These are phyloP conservation scores for Mycena rebaudengoi DNA, from an alignment of 768 basidiomycete genomes.

Conservation along the genomic window DNA sequence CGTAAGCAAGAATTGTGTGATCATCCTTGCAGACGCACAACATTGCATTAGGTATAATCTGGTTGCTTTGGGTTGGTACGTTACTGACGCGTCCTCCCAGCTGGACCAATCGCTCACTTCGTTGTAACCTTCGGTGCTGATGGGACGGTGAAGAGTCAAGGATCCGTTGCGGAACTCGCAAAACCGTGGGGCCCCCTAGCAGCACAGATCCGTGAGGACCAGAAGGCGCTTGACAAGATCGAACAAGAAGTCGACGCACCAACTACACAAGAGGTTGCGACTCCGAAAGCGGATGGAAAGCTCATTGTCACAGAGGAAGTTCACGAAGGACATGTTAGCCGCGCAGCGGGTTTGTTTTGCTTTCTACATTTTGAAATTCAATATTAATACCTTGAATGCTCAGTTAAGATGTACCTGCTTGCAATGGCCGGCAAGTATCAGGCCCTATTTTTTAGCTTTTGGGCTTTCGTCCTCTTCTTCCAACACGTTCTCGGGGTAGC, in stretches of 20 bases:
- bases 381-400: background rate
- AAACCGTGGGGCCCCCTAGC: constrained; percentile 49
- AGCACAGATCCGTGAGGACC: constrained; percentile 37
- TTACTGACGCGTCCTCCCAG: no score
- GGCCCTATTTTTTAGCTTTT: no score
- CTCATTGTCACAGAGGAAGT: constrained; percentile 72
- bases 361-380: background rate
- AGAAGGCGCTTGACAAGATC: constrained; percentile 33
- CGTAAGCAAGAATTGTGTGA: background rate
- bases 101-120: constrained; percentile 47
- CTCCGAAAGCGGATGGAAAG: constrained; percentile 52
- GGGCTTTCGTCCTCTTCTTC: no score
- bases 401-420: no score
- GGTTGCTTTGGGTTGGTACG: no score
- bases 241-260: constrained; percentile 32
- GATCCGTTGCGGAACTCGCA: constrained; percentile 44
- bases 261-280: background rate
- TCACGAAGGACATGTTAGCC: constrained; percentile 62
- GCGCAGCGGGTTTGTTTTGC: constrained; percentile 28
- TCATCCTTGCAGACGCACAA: constrained; percentile 50
- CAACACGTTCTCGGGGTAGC: no score
- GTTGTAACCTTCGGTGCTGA: constrained; percentile 54
- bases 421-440: no score
- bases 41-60: no score
- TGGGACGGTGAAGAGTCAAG: constrained; percentile 50